A percentile compares a stretch with the other conserved stretches of the same genome.
These are phyloP conservation scores for Tilletiaria anomala DNA, from an alignment of 1,284 basidiomycete genomes.

Conservation along the genomic window DNA sequence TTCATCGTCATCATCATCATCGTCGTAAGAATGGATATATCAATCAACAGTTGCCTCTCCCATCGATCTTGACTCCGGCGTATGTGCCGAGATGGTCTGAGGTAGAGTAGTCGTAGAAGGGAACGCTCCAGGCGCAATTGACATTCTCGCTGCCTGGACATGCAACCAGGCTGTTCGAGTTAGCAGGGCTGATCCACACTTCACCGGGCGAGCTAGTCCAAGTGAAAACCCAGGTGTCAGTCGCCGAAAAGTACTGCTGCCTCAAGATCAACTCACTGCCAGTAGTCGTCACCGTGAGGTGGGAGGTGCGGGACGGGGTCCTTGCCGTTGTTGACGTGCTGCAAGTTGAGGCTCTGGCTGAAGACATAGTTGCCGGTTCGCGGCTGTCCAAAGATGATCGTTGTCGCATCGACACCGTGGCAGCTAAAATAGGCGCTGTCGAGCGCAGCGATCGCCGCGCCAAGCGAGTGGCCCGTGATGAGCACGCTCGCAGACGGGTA, in stretches of 20 bases:
- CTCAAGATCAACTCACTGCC: no score
- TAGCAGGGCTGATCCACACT: conserved; percentile 24
- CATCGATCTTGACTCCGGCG: conserved; percentile 28
- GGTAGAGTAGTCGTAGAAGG: conserved; percentile 7
- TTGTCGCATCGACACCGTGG: conserved; percentile 4
- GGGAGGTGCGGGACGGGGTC: conserved; percentile 23
- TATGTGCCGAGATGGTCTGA: conserved; percentile 27
- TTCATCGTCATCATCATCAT: no score
- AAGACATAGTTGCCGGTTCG: conserved; percentile 19
- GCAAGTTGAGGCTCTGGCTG: conserved; percentile 13
- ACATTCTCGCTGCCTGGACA: conserved; percentile 35
- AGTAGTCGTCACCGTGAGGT: conserved; percentile 13
- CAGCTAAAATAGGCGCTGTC: conserved; percentile 19
- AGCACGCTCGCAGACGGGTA: conserved; percentile 13
- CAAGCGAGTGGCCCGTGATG: conserved; percentile 26
- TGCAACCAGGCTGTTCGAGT: conserved; percentile 11
- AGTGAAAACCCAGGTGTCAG: no score
- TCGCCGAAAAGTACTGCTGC: no score
- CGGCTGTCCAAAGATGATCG: conserved; percentile 22
- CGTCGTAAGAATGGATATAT: no score
- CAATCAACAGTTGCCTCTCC: conserved; percentile 1
- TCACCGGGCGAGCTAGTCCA: conserved; percentile 16
- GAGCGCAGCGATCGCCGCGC: conserved; percentile 20
- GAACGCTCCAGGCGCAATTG: conserved; percentile 18
- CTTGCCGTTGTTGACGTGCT: conserved; percentile 18